Base-by-base conservation (phyloP, 305 asterid genomes). In the Fraxinus xanthoxyloides region DNA sequence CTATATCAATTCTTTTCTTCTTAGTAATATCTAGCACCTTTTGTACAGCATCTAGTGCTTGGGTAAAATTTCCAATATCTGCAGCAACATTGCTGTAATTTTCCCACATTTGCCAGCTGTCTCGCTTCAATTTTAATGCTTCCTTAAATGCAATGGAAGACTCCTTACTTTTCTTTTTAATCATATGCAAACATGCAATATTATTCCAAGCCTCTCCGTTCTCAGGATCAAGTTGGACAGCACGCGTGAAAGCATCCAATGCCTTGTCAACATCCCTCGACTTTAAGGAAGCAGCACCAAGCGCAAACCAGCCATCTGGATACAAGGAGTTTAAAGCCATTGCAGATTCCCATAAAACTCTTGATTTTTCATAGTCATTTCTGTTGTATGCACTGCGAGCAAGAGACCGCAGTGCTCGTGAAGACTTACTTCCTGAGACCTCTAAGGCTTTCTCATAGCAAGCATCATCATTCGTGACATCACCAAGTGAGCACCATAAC, bases 51-150 rank as follows among this genome's bases (percentile, higher is more conserved):
- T 94, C 98, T 89, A 94, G 63, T 10, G 97, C 95, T 90, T 89
- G 99, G 77, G 87, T 82, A 36, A 88, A 90, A 86, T 93, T 89
- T 76, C 95, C 97, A 76, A 91, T 72, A 89, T 96, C 96, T 17
- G 92, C 97, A 80, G 98, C 95, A 61, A 96, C 99, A n/a, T 89
- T 90, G 88, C 99, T 89, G 75, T 76, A 96, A 80, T 96, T 96
- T 87, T 96, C 97, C 99, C 99, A 96, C 98, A 96, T 90, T 88
- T 96, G 98, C 99, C 99, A 96, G 91, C 97, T 96, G 84, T 90
- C 87, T 72, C 99, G 87, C 86, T 96, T 96, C 89, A 90, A 87
- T 85, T 96, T 96, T 72, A 96, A 85, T 17, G 99, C 99, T 85
- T 97, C 98, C 92, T 90, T 94, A 77, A 97, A 94, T 17, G 99